Base-by-base conservation (phyloP, 257 asterid genomes). In the Penstemon newberryi region DNA sequence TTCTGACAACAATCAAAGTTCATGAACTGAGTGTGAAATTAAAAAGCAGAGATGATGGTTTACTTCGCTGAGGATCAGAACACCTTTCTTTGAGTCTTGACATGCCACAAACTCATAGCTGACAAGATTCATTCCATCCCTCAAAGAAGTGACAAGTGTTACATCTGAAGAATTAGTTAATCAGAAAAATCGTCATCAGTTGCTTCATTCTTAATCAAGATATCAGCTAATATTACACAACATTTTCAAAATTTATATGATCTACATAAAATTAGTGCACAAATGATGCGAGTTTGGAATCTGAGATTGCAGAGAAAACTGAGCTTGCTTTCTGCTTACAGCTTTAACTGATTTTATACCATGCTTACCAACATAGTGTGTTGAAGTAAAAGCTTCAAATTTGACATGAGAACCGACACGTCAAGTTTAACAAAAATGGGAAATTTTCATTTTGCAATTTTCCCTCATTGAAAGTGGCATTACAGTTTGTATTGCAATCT, bases 81-180 rank as follows among this genome's bases (percentile, higher is more conserved):
- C 98, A 66, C 98, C 98, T 70, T 76, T 88, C 75, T 83, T 92
- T 52, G 92, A 81, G 70, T 84, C 96, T 80, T 93, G 99, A 74
- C 97, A 90, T 13, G 99, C 96, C 80, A 93, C 99, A 75, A 87
- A 93, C 88, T 93, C 99, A 79, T 93, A 91, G 86, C 99, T 93
- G 70, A 93, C 99, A 3, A 93, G 99, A 76, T 93, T 93, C 99
- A 93, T 93, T 69, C 99, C 99, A 76, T 93, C 99, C 70, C 97
- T 80, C 87, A 93, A 77, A 63, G 99, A 93, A 18, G 97, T 93
- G 73, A 93, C 96, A 66, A 93, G 94, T 62, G 99, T 96, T 71
- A 93, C 83, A 78, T 93, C 99, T 93, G 94, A 75, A 56, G 65
- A 81, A 64, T 62, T 63, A 69, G 74, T 73, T 60, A 75, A 66